Evolutionary conservation across 305 asterid species (phyloP), one percentile per base, ranked within the genome.

Genomic region (Solanum hybrid): DNA sequence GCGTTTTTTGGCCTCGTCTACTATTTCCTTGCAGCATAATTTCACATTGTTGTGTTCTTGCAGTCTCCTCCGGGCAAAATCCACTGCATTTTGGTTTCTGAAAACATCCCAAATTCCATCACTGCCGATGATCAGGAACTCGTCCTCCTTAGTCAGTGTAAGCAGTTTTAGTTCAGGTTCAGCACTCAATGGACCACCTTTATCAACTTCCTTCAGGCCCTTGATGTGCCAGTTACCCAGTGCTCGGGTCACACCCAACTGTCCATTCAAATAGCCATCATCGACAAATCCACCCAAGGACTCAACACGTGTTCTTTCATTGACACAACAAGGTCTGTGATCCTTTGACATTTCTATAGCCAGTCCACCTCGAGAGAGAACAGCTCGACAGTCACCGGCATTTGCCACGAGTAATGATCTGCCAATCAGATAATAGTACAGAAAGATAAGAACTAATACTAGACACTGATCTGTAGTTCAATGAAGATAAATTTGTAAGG

Each of bases 41-140:
- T 94, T 93, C 35, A 93, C 97, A 79, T 95, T 94, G 51, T 97
- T 97, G 92, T 95, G 98, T 79, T 94, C 97, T 88, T 96, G 98
- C 72, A 97, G 96, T 86, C 93, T 91, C 90, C 98, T 95, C 91
- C 99, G 90, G 0, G 95, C 94, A 27, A 95, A 96, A 78, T 96
- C 99, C 31, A 97, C 96, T 2, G 98, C 98, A 5, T 96, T 95
- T 92, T 97, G 98, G 96, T 94, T 96, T 89, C 94, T 90, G 88
- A 97, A 97, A 12, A 93, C 95, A 3, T 97, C 99, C 99, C 99
- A 96, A 87, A 97, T 85, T 26, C 99, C 99, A 85, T 97, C 98
- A 42, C 99, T 94, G 5, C 95, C 98, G 3, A 97, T 95, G 89
- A 97, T 94, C 96, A 97, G 91, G 95, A 95, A 96, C 51, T 97